Evolutionary conservation across 495 filamentous ascomycete species (phyloP).

Genomic region (Rhypophila decipiens): DNA sequence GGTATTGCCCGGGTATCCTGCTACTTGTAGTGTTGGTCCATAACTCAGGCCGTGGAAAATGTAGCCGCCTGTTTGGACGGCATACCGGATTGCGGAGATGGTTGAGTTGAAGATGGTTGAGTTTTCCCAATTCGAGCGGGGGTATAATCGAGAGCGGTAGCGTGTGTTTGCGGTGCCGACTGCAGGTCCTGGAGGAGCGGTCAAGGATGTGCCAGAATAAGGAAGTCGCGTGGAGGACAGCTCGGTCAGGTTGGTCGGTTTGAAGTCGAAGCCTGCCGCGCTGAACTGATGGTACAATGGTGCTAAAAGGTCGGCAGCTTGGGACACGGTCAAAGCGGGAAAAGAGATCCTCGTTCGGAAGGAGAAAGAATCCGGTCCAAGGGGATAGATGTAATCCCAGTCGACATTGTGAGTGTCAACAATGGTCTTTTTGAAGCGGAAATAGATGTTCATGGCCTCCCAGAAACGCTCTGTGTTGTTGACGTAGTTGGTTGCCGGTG

Average conservation of each 20-base stretch:
- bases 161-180: constrained; percentile 14
- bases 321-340: constrained; percentile 8
- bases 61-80: constrained; percentile 30
- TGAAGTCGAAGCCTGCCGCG: constrained; percentile 1
- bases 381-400: constrained; percentile 33
- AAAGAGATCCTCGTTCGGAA: constrained; percentile 22
- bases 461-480: constrained; percentile 42
- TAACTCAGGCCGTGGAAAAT: constrained; percentile 36
- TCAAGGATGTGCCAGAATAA: constrained; percentile 2
- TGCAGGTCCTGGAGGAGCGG: neutral
- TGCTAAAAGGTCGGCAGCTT: constrained; percentile 17
- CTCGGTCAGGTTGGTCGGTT: constrained; percentile 20
- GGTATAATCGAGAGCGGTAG: constrained; percentile 43
- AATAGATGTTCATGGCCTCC: constrained; percentile 36
- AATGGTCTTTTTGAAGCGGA: constrained; percentile 26
- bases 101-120: constrained; percentile 29
- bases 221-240: neutral
- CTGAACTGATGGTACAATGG: constrained; percentile 17
- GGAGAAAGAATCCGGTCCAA: constrained; percentile 17
- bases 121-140: constrained; percentile 33
- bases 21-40: constrained; percentile 21
- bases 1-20: constrained; percentile 32
- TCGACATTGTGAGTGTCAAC: constrained; percentile 33
- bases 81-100: constrained; percentile 32
- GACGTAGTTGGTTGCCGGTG: constrained; percentile 18